These are phyloP conservation scores for Euphorbia celastroides DNA, from an alignment of 441 rosid genomes.

Conservation along the genomic window DNA sequence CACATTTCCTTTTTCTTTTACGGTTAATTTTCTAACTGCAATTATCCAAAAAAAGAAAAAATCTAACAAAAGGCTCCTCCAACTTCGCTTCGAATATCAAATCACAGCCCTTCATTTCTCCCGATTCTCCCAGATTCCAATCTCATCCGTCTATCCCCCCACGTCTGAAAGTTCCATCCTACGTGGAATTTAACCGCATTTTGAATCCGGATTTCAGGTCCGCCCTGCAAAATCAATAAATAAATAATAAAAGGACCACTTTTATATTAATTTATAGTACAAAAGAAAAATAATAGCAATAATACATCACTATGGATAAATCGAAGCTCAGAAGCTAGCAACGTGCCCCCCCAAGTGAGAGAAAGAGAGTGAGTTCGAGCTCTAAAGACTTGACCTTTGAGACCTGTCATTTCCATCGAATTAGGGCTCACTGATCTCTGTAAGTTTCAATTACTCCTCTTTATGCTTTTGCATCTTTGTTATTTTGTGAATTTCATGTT, in stretches of 20 bases:
- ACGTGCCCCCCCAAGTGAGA: not conserved
- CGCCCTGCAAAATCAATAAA: conserved; percentile 27
- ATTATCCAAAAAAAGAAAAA: too few relatives aligned
- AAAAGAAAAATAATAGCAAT: too few relatives aligned
- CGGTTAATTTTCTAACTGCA: not conserved
- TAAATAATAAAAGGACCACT: not conserved
- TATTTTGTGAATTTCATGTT: conserved; percentile 3
- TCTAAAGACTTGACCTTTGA: conserved; percentile 4
- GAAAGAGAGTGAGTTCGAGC: not conserved
- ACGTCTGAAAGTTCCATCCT: conserved; percentile 23
- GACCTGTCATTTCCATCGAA: not conserved
- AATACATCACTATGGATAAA: conserved; percentile 18
- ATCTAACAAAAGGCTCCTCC: too few relatives aligned
- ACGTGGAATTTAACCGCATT: conserved; percentile 64
- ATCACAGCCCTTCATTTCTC: conserved; percentile 27
- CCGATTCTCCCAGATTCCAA: conserved; percentile 13
- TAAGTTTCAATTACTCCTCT: conserved; percentile 16
- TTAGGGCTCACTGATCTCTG: conserved; percentile 19
- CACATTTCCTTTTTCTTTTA: not conserved
- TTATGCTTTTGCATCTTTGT: not conserved
- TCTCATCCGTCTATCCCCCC: conserved; percentile 34
- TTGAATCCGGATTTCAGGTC: conserved; percentile 69
- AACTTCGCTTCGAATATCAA: conserved; percentile 15
- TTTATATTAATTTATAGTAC: not conserved
- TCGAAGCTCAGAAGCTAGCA: conserved; percentile 5